Evolutionary conservation across 305 asterid genomes (phyloP).

Genomic region (Fraxinus dipetala): DNA sequence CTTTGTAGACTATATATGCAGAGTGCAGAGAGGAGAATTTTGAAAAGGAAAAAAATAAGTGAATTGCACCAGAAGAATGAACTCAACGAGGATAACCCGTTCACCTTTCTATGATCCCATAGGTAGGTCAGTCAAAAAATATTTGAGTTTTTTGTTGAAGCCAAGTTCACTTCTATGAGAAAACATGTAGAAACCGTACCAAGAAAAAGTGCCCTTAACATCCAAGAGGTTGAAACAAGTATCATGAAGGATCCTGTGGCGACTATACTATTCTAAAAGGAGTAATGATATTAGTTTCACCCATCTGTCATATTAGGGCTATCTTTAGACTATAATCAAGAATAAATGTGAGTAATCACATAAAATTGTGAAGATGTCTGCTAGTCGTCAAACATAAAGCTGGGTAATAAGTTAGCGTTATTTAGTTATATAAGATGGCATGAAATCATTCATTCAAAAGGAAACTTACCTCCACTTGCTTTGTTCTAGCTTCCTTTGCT

Average conservation of each 20-base stretch:
- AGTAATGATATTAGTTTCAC: neutral
- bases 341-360: neutral
- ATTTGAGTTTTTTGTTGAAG: neutral
- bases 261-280: neutral
- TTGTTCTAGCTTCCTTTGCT: slow-evolving; percentile 34
- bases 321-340: neutral
- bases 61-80: neutral
- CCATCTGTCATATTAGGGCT: neutral
- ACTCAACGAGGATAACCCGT: neutral
- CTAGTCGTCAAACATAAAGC: neutral
- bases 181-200: neutral
- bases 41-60: neutral
- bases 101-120: neutral
- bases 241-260: neutral
- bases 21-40: neutral
- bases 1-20: neutral
- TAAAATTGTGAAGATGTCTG: neutral
- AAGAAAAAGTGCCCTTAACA: neutral
- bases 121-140: neutral
- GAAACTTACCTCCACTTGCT: slow-evolving; percentile 32
- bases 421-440: neutral
- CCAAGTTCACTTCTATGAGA: neutral
- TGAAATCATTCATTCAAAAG: neutral
- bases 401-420: neutral
- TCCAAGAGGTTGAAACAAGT: neutral